Conservation (phyloP, 768 basidiomycete species). For the Mrakia frigida region DNA sequence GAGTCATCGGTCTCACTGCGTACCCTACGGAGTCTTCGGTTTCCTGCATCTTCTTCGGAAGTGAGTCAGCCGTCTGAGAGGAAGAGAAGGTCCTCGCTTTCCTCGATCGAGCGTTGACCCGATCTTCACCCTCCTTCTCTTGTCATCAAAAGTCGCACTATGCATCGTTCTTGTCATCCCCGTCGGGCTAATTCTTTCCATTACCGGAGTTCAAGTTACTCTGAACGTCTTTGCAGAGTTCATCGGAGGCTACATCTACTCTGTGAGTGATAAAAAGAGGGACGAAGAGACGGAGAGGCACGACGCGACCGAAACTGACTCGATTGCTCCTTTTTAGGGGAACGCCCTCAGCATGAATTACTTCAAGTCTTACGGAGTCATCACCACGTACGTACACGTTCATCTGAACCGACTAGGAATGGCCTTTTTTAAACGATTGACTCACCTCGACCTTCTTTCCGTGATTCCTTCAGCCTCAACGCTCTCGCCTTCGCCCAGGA, state of each 20-base stretch:
- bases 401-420: too few species aligned
- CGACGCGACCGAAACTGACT: too few species aligned
- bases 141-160: background rate
- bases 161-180: background rate
- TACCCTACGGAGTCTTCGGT: too few species aligned
- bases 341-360: slow-evolving; percentile 40
- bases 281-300: too few species aligned
- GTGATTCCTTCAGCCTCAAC: slow-evolving; percentile 41
- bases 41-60: too few species aligned
- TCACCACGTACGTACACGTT: background rate
- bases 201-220: slow-evolving; percentile 23
- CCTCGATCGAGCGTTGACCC: background rate
- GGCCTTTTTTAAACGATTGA: too few species aligned
- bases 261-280: too few species aligned
- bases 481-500: slow-evolving; percentile 64
- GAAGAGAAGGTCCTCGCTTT: slow-evolving; percentile 37
- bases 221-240: slow-evolving; percentile 44
- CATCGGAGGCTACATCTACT: too few species aligned
- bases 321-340: slow-evolving; percentile 34
- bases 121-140: background rate
- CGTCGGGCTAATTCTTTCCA: background rate
- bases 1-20: too few species aligned
- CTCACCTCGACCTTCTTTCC: too few species aligned
- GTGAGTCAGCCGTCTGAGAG: too few species aligned
- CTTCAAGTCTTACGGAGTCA: slow-evolving; percentile 34